phyloP scores from a whole-genome alignment of 345 rosid genomes.

The Heritiera fomes region DNA sequence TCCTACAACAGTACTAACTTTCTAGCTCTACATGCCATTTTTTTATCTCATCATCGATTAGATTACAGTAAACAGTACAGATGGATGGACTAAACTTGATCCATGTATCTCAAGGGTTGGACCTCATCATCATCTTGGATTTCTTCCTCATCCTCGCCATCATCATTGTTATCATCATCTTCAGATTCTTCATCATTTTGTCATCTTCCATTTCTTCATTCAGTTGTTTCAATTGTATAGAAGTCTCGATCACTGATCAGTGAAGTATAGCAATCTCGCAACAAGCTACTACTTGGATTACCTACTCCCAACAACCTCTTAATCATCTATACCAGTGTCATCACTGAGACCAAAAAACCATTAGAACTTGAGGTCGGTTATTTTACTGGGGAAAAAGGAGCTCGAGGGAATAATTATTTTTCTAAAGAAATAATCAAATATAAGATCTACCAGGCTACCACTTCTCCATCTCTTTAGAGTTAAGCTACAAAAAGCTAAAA shows the following conservation, averaged over 20 bases:
- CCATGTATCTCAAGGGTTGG: background rate
- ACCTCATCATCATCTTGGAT: constrained; percentile 62
- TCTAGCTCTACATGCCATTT: too few species aligned
- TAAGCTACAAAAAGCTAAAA: too few species aligned
- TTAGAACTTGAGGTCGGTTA: constrained; percentile 2
- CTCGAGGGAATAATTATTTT: background rate
- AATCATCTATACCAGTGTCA: constrained; percentile 59
- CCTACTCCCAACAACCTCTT: constrained; percentile 57
- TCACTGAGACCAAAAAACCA: constrained; percentile 31
- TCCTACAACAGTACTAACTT: background rate
- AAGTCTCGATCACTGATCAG: constrained; percentile 65
- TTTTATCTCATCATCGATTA: too few species aligned
- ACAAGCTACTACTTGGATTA: constrained; percentile 38
- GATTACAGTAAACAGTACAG: background rate
- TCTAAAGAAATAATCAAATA: background rate
- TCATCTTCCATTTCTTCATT: constrained; percentile 58
- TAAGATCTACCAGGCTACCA: too few species aligned
- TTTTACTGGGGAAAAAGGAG: background rate
- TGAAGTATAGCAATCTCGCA: constrained; percentile 52
- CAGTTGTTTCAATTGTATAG: constrained; percentile 50
- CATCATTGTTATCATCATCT: constrained; percentile 42
- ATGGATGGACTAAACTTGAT: background rate
- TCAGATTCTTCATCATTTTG: constrained; percentile 53
- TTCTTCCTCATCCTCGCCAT: constrained; percentile 28
- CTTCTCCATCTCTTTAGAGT: too few species aligned